Conservation (phyloP, 2,329 filamentous ascomycete genomes). For the Thermochaetoides dissita region DNA sequence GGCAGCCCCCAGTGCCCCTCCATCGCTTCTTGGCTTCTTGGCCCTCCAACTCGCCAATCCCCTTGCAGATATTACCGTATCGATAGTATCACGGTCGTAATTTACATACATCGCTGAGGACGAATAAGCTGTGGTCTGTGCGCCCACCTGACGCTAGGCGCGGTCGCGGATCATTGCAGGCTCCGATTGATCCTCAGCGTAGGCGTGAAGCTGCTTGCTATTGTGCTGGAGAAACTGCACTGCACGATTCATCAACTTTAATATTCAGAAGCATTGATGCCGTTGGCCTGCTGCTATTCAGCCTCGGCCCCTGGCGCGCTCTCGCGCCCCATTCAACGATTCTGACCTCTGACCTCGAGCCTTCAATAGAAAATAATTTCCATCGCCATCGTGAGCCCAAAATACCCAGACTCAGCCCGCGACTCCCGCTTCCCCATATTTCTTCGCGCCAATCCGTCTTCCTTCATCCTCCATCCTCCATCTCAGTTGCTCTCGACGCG, state of each 20-base stretch:
- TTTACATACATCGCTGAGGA: background rate
- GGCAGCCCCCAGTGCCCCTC: conserved; percentile 10
- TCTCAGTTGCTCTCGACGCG: too few species aligned
- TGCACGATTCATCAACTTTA: background rate
- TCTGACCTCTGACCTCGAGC: background rate
- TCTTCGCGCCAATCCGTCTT: background rate
- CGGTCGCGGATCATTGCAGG: conserved; percentile 12
- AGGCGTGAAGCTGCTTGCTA: background rate
- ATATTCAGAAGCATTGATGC: too few species aligned
- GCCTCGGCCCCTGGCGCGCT: too few species aligned
- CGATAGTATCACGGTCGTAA: too few species aligned
- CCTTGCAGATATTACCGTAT: too few species aligned
- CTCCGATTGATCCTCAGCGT: conserved; percentile 6
- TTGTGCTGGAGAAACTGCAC: background rate
- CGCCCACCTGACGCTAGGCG: background rate
- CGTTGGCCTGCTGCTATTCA: too few species aligned
- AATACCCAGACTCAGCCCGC: too few species aligned
- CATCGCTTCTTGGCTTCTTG: conserved; percentile 1
- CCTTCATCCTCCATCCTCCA: too few species aligned
- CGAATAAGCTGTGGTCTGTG: conserved; percentile 15
- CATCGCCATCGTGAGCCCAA: background rate
- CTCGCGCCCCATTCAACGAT: too few species aligned
- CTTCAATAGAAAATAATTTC: background rate
- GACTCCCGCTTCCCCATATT: too few species aligned
- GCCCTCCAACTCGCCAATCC: background rate